phyloP scores from a whole-genome alignment of 163 green algal genomes.

The Scenedesmus sp. region DNA sequence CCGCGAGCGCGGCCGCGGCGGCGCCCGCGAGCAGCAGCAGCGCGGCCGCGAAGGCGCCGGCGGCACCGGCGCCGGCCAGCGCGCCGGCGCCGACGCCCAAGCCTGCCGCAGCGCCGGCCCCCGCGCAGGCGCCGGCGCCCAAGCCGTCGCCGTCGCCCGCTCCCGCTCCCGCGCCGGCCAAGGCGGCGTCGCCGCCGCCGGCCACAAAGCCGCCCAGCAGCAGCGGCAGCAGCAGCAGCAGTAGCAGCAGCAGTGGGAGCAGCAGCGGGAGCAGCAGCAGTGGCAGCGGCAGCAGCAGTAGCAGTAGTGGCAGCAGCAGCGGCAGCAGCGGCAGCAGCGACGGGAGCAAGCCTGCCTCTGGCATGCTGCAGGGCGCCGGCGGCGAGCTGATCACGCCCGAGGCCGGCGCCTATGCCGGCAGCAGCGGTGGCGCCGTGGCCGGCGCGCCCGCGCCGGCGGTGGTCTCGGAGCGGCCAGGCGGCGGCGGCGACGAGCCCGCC shows the following conservation, averaged over 20 bases:
- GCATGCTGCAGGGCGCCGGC: no score
- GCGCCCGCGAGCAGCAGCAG: slow-evolving; percentile 7
- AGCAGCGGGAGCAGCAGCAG: neutral
- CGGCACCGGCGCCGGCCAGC: neutral
- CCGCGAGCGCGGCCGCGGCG: neutral
- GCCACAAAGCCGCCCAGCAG: neutral
- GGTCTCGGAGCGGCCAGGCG: no score
- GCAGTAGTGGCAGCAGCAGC: neutral
- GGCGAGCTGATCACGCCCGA: slow-evolving; percentile 21
- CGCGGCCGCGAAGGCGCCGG: neutral
- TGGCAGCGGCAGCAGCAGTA: neutral
- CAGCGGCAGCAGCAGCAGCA: neutral
- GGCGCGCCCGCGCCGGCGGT: no score
- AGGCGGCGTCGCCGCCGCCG: no score
- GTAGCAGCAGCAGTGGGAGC: slow-evolving; percentile 3
- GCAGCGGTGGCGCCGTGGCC: neutral
- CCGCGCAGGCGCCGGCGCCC: neutral
- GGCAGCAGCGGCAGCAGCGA: neutral
- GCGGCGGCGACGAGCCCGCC: no score
- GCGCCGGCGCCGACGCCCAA: neutral
- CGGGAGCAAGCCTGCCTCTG: no score
- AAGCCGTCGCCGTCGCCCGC: no score
- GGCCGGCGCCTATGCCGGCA: slow-evolving; percentile 2
- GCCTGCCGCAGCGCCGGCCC: neutral
- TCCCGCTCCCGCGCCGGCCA: no score